A percentile compares a stretch with the other conserved stretches of the same genome.
These are phyloP conservation scores for Excoecaria agallocha DNA, from an alignment of 345 rosid species.

Conservation along the genomic window DNA sequence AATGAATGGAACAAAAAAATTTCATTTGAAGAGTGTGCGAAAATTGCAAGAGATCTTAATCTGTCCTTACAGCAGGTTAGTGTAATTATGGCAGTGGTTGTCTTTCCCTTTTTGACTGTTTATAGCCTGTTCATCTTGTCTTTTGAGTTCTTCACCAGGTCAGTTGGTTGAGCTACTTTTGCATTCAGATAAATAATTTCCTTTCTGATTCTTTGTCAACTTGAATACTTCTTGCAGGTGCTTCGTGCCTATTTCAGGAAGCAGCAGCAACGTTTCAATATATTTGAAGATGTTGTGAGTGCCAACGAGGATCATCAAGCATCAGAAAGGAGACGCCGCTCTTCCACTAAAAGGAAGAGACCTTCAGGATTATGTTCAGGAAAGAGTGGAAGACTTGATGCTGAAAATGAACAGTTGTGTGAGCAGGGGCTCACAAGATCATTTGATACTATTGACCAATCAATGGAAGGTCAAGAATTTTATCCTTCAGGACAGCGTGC, in stretches of 20 bases:
- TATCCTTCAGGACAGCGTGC: slow-evolving; percentile 35
- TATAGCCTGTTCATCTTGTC: background rate
- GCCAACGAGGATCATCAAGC: slow-evolving; percentile 22
- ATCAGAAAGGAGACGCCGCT: slow-evolving; percentile 27
- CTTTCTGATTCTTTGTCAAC: background rate
- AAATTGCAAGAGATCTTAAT: slow-evolving; percentile 77
- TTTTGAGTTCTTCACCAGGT: background rate
- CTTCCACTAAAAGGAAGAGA: slow-evolving; percentile 57
- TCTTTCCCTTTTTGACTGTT: background rate
- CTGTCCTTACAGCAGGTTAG: slow-evolving; percentile 84
- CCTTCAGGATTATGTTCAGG: slow-evolving; percentile 28
- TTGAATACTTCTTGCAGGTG: slow-evolving; percentile 50
- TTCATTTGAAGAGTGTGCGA: slow-evolving; percentile 72
- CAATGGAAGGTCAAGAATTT: slow-evolving; percentile 29
- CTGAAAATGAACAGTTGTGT: slow-evolving; percentile 29
- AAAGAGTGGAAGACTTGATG: slow-evolving; percentile 38
- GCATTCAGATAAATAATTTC: background rate
- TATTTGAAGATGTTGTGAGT: slow-evolving; percentile 35
- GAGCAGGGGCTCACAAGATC: slow-evolving; percentile 15
- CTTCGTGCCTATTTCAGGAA: slow-evolving; percentile 70
- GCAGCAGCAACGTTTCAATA: slow-evolving; percentile 47
- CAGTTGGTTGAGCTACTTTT: background rate
- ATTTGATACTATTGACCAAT: slow-evolving; percentile 25
- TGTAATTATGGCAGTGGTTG: background rate
- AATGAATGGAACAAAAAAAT: slow-evolving; percentile 47